phyloP scores from a whole-genome alignment of 345 rosid species.

The Eucalyptus viminalis region DNA sequence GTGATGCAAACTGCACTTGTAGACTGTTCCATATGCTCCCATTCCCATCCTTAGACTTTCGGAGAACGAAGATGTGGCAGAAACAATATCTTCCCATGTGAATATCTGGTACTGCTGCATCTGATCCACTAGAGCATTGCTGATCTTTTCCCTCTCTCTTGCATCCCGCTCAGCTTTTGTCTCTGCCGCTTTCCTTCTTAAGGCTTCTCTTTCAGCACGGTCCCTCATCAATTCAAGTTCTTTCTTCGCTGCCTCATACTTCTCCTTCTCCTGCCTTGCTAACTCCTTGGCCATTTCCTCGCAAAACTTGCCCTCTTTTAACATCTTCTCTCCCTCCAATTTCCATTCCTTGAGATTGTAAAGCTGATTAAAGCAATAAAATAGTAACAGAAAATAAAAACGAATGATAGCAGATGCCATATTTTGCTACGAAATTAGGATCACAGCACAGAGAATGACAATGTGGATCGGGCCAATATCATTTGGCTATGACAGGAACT shows the following conservation, averaged over 20 bases:
- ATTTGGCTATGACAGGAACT: neutral
- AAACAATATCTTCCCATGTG: constrained; percentile 73
- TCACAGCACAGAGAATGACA: neutral
- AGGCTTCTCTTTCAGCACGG: constrained; percentile 36
- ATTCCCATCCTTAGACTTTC: constrained; percentile 52
- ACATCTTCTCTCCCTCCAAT: constrained; percentile 41
- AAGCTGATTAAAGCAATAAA: constrained; percentile 19
- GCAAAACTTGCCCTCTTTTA: constrained; percentile 25
- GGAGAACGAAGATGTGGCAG: constrained; percentile 72
- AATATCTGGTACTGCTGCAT: constrained; percentile 35
- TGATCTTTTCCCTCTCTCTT: constrained; percentile 66
- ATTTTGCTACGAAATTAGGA: neutral
- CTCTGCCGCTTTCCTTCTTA: constrained; percentile 46
- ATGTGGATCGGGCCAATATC: neutral
- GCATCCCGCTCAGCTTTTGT: constrained; percentile 33
- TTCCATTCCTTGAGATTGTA: constrained; percentile 26
- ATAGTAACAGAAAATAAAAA: neutral
- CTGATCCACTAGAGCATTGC: constrained; percentile 42
- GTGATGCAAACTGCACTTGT: constrained; percentile 55
- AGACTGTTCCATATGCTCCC: constrained; percentile 82
- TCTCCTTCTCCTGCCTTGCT: constrained; percentile 52
- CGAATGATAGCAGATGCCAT: neutral
- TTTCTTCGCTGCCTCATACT: constrained; percentile 38
- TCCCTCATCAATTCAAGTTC: constrained; percentile 37
- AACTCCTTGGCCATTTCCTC: constrained; percentile 48